A percentile compares a stretch with the other conserved stretches of the same genome.
Conservation (phyloP, 495 filamentous ascomycete genomes). For the Daldinia bambusicola region DNA sequence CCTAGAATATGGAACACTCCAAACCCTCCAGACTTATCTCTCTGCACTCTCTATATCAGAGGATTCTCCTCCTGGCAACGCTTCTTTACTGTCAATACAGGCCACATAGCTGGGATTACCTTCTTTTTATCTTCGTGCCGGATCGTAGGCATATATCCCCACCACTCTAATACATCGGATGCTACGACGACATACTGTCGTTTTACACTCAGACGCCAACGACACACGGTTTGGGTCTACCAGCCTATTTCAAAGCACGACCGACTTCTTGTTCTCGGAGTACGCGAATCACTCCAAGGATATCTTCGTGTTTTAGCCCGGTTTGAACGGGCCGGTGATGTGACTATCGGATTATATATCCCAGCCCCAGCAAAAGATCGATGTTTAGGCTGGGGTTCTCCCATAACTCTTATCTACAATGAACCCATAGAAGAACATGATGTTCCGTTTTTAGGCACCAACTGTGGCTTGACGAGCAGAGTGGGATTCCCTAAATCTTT, state of each 20-base stretch:
- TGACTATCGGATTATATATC: not conserved
- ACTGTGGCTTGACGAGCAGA: not conserved
- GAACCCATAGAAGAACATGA: not conserved
- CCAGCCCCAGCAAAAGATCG: not conserved
- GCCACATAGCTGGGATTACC: not conserved
- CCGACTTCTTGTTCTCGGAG: not conserved
- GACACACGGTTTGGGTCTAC: not conserved
- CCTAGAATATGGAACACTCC: not conserved
- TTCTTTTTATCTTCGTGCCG: not conserved
- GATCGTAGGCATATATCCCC: not conserved
- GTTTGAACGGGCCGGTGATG: not conserved
- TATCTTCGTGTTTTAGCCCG: not conserved
- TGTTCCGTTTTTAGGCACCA: not conserved
- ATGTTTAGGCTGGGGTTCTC: not conserved
- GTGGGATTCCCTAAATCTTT: not conserved
- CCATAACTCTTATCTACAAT: not conserved
- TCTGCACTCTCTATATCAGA: too few relatives aligned
- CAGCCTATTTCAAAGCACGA: not conserved
- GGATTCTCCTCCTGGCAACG: not conserved
- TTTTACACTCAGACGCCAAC: not conserved
- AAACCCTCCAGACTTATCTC: too few relatives aligned
- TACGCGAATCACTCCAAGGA: not conserved
- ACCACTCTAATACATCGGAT: not conserved
- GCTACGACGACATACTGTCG: not conserved
- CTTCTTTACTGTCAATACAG: not conserved